phyloP scores from a whole-genome alignment of 2,329 filamentous ascomycete species.

The Coniella lustricola region DNA sequence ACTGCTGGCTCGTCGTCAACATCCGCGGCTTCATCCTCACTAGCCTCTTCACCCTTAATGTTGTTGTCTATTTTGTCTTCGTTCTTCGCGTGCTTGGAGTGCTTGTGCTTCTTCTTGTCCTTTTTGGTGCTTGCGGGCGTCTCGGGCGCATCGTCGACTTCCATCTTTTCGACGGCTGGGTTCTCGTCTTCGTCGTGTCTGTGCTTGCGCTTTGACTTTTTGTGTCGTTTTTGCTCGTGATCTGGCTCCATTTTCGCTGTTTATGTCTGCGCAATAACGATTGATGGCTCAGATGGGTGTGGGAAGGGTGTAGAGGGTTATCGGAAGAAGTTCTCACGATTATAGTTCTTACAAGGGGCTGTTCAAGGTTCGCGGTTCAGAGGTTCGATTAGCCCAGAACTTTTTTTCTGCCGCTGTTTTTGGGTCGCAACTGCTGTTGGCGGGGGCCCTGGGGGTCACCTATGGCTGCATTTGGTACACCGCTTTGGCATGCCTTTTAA shows the following conservation, averaged over 20 bases:
- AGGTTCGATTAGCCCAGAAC: conserved; percentile 5
- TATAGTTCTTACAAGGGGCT: background rate
- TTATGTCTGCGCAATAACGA: background rate
- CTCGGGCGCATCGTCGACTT: conserved; percentile 12
- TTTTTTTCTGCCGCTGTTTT: conserved; percentile 15
- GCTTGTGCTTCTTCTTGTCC: conserved; percentile 26
- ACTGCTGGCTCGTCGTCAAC: background rate
- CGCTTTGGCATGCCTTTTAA: conserved; percentile 3
- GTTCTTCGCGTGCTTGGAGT: conserved; percentile 25
- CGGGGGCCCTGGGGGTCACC: background rate
- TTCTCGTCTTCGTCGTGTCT: conserved; percentile 11
- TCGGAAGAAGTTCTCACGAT: background rate
- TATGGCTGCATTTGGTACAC: conserved; percentile 3
- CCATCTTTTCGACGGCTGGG: conserved; percentile 12
- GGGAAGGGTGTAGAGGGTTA: background rate
- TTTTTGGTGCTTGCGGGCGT: conserved; percentile 13
- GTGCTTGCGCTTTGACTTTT: conserved; percentile 17
- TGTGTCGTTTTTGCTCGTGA: conserved; percentile 14
- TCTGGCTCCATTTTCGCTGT: conserved; percentile 13
- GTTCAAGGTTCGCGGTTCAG: background rate
- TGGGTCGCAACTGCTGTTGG: background rate
- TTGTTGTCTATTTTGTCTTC: conserved; percentile 22
- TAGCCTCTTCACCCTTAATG: conserved; percentile 19
- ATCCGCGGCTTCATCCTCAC: background rate
- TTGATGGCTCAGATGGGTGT: background rate